Conservation (phyloP, 352 stramenopile species). For the Globisporangium paddicum region DNA sequence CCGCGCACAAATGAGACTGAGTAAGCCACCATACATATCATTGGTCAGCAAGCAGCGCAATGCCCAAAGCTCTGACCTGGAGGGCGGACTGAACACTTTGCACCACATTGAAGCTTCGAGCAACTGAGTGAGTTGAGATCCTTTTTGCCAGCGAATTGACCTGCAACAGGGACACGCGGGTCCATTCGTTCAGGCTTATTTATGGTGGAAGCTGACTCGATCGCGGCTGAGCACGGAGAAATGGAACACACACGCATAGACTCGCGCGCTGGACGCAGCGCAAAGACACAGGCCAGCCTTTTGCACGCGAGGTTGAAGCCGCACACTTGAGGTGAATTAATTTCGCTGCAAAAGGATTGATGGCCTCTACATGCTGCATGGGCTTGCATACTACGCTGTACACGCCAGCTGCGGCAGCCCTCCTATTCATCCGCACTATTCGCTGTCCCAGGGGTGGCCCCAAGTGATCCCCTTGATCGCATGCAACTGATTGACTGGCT, state of each 20-base stretch:
- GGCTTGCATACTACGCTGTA: too few species aligned
- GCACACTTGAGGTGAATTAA: too few species aligned
- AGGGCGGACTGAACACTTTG: not conserved
- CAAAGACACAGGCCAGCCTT: not conserved
- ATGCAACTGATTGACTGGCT: not conserved
- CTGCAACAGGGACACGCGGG: too few species aligned
- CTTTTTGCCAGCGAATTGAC: too few species aligned
- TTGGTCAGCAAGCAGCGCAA: too few species aligned
- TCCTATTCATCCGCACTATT: not conserved
- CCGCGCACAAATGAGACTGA: not conserved
- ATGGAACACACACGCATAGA: slow-evolving; percentile 6
- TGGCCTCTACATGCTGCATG: too few species aligned
- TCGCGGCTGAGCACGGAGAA: not conserved
- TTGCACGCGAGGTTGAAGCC: not conserved
- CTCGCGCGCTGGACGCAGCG: not conserved
- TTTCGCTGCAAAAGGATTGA: too few species aligned
- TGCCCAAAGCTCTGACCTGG: too few species aligned
- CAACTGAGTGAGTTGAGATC: not conserved
- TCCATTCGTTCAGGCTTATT: too few species aligned
- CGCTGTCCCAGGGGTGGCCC: too few species aligned
- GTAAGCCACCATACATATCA: too few species aligned
- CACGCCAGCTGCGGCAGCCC: too few species aligned
- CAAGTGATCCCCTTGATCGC: not conserved
- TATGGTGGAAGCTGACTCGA: slow-evolving; percentile 9
- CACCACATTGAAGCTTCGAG: not conserved